These are phyloP conservation scores for Syzygium malaccense DNA, from an alignment of 441 rosid species.

Conservation along the genomic window DNA sequence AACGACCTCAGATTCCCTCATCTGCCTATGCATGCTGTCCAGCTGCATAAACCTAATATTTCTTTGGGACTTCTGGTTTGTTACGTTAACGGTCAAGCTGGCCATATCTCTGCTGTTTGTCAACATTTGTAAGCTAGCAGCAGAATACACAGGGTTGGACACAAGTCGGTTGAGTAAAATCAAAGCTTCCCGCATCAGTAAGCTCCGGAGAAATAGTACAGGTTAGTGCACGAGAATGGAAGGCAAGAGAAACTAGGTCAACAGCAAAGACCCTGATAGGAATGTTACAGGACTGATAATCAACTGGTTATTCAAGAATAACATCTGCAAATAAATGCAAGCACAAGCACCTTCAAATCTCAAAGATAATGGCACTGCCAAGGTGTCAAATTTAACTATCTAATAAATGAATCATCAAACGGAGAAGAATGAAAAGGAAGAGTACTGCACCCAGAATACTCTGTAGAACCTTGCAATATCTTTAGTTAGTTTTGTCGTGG, in stretches of 20 bases:
- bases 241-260: not conserved
- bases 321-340: not conserved
- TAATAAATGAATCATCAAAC: not conserved
- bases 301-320: not conserved
- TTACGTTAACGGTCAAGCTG: slow-evolving; percentile 59
- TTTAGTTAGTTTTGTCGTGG: not conserved
- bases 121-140: slow-evolving; percentile 35
- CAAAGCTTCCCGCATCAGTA: slow-evolving; percentile 64
- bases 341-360: not conserved
- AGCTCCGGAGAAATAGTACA: slow-evolving; percentile 27
- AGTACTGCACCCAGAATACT: not conserved
- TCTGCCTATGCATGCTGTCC: slow-evolving; percentile 24
- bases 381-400: not conserved
- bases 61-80: slow-evolving; percentile 51
- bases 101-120: slow-evolving; percentile 73
- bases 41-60: slow-evolving; percentile 13
- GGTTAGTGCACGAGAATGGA: not conserved
- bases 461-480: not conserved
- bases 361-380: not conserved
- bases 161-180: slow-evolving; percentile 76
- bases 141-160: slow-evolving; percentile 48
- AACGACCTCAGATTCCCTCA: slow-evolving; percentile 50
- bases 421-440: not conserved
- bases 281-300: not conserved
- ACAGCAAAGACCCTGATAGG: not conserved